phyloP scores from a whole-genome alignment of 345 rosid species.

The Erodium maritimum region DNA sequence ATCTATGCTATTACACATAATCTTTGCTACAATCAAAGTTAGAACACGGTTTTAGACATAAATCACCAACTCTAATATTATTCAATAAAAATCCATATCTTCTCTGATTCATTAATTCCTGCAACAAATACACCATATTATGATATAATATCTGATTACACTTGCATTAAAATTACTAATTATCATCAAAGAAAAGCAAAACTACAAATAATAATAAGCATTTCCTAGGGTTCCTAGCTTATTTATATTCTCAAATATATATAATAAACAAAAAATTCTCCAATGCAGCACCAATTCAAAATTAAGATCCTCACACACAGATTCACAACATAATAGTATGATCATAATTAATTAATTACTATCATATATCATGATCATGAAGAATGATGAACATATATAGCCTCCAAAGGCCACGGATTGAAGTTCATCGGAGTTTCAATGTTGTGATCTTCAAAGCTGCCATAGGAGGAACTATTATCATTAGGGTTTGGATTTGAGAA shows the following conservation, averaged over 20 bases:
- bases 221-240: not conserved
- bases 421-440: slow-evolving; percentile 46
- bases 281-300: not conserved
- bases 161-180: not conserved
- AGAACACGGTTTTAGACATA: too few relatives aligned
- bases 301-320: not conserved
- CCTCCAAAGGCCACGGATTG: slow-evolving; percentile 44
- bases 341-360: not conserved
- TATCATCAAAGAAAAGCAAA: not conserved
- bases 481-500: slow-evolving; percentile 23
- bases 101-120: too few relatives aligned
- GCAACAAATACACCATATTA: not conserved
- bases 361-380: slow-evolving; percentile 2
- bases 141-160: not conserved
- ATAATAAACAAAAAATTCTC: too few relatives aligned
- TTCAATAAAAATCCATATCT: too few relatives aligned
- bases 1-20: too few relatives aligned
- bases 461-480: slow-evolving; percentile 21
- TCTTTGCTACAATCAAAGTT: too few relatives aligned
- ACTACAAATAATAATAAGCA: not conserved
- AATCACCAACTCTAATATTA: too few relatives aligned
- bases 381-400: slow-evolving; percentile 38
- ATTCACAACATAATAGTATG: too few relatives aligned
- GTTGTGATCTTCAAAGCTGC: slow-evolving; percentile 46
- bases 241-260: not conserved